Conservation (phyloP, 129 eudicot genomes). For the Saussurea involucrata region DNA sequence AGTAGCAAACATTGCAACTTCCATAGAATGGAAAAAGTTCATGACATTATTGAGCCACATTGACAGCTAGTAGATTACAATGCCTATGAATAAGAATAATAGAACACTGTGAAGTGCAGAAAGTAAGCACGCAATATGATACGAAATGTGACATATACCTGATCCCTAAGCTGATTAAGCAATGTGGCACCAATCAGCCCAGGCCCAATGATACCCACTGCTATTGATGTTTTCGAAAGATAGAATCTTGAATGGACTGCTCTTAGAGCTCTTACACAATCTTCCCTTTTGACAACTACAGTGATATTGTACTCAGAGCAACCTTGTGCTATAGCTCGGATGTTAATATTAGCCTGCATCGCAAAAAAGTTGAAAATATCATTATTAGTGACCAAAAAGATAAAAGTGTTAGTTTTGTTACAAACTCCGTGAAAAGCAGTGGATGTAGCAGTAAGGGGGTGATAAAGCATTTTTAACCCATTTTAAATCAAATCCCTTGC, state of each 20-base stretch:
- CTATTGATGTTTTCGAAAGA: conserved; percentile 87
- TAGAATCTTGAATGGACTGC: conserved; percentile 98
- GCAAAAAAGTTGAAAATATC: background rate
- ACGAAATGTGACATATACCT: conserved; percentile 43
- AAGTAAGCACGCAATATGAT: background rate
- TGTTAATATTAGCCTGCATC: conserved; percentile 86
- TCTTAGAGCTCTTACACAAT: conserved; percentile 83
- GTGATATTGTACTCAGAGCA: conserved; percentile 94
- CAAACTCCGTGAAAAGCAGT: background rate
- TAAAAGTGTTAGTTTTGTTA: background rate
- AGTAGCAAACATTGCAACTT: background rate
- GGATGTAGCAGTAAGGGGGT: background rate
- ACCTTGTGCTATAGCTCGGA: conserved; percentile 99
- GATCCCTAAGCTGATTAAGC: conserved; percentile 93
- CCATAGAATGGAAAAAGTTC: background rate
- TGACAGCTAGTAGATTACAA: background rate
- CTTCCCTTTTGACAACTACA: conserved; percentile 92
- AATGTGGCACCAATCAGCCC: conserved; percentile 95
- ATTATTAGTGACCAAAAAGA: background rate
- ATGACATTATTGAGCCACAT: background rate
- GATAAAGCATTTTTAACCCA: background rate
- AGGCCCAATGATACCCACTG: conserved; percentile 96
- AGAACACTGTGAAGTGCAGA: background rate
- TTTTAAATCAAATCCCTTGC: no score
- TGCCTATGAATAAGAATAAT: background rate